Evolutionary conservation across 768 basidiomycete genomes (phyloP).

Genomic region (Tubosaeta brunneosetosa): DNA sequence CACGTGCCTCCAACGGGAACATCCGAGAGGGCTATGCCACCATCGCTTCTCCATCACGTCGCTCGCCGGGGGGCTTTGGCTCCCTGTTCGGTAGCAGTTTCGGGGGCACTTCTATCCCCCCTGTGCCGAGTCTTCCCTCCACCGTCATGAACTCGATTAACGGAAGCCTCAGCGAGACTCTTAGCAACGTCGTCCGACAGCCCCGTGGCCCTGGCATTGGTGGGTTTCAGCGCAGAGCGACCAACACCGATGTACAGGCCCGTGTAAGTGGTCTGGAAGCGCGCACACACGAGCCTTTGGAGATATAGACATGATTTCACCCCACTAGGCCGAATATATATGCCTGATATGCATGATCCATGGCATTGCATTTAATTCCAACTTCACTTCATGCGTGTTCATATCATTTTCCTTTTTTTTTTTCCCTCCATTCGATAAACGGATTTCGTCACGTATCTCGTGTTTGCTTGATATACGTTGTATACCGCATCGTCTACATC

Average conservation of each 20-base stretch:
- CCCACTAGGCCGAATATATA: conserved; percentile 20
- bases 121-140: conserved; percentile 72
- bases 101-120: conserved; percentile 50
- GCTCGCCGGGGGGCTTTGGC: conserved; percentile 65
- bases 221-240: conserved; percentile 57
- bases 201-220: conserved; percentile 77
- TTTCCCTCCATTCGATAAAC: conserved; percentile 11
- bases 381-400: conserved; percentile 14
- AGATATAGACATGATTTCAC: conserved; percentile 48
- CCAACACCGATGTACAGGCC: conserved; percentile 37
- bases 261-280: conserved; percentile 72
- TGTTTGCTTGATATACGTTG: conserved; percentile 17
- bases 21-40: conserved; percentile 84
- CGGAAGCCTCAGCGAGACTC: conserved; percentile 38
- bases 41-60: conserved; percentile 76
- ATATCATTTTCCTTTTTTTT: conserved; percentile 5
- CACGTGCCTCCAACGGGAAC: conserved; percentile 83
- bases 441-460: conserved; percentile 3
- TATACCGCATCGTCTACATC: conserved; percentile 25
- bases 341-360: conserved; percentile 22
- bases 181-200: conserved; percentile 61
- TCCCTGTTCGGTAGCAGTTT: conserved; percentile 57
- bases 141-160: conserved; percentile 45
- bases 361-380: conserved; percentile 20
- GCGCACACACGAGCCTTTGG: conserved; percentile 81